phyloP scores from a whole-genome alignment of 257 asterid genomes.

The Lycium barbarum region DNA sequence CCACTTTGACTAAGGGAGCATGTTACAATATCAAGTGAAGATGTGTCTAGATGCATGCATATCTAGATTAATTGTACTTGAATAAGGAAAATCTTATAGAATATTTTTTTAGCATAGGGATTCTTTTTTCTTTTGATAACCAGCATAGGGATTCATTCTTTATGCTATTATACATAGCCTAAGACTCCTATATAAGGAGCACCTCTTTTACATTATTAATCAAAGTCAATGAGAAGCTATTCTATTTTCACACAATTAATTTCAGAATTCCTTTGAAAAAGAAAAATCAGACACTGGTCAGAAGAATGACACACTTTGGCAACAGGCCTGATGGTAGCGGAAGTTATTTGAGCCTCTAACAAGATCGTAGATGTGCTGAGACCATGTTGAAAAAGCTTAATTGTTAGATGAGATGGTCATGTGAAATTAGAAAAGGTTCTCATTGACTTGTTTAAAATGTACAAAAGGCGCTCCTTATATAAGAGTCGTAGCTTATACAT shows the following conservation, averaged over 20 bases:
- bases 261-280: neutral
- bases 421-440: neutral
- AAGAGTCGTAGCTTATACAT: neutral
- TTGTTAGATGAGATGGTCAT: constrained; percentile 16
- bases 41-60: neutral
- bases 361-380: neutral
- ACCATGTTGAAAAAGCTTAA: neutral
- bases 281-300: neutral
- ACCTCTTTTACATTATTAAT: constrained; percentile 19
- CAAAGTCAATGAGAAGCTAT: neutral
- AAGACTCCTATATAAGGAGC: neutral
- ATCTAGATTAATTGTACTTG: neutral
- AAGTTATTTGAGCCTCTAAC: constrained; percentile 5
- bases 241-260: neutral
- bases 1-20: neutral
- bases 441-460: constrained; percentile 15
- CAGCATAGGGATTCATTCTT: constrained; percentile 1
- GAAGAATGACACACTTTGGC: neutral
- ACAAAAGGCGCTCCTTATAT: neutral
- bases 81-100: constrained; percentile 11
- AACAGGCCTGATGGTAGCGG: neutral
- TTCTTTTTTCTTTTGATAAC: too few relatives aligned
- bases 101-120: neutral
- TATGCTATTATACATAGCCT: neutral
- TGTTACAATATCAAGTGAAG: neutral